phyloP scores from a whole-genome alignment of 371 early-diverging fungal genomes.

The Funneliformis caledonium region DNA sequence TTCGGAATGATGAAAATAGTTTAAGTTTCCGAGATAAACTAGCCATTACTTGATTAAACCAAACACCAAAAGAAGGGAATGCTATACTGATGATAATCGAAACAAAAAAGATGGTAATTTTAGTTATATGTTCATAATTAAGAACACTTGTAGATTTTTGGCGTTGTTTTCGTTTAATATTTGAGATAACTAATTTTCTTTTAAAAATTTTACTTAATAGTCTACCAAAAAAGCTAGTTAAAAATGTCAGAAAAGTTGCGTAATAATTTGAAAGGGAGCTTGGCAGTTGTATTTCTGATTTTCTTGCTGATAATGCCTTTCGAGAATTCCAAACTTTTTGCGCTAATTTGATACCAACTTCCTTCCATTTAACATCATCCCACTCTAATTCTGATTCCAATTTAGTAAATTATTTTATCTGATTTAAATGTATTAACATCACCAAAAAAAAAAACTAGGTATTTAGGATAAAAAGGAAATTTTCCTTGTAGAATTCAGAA shows the following conservation, averaged over 20 bases:
- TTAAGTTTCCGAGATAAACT: not conserved
- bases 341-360: not conserved
- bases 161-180: not conserved
- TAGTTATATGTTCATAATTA: not conserved
- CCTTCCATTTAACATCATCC: not conserved
- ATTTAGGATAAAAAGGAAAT: not conserved
- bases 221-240: not conserved
- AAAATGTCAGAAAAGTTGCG: not conserved
- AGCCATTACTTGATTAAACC: slow-evolving; percentile 2
- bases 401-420: no score
- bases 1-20: not conserved
- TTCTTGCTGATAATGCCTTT: not conserved
- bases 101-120: slow-evolving; percentile 12
- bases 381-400: not conserved
- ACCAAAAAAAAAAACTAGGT: not conserved
- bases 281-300: not conserved
- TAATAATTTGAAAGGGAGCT: not conserved
- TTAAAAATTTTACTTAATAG: slow-evolving; percentile 3
- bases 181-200: slow-evolving; percentile 13
- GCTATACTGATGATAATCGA: slow-evolving; percentile 3
- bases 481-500: not conserved
- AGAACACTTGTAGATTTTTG: not conserved
- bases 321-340: not conserved
- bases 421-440: no score
- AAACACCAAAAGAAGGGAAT: not conserved